Percentiles rank a stretch among this genome's conserved stretches.
Conservation (phyloP, 371 early-diverging fungal genomes). For the Haplosporangium sp. region DNA sequence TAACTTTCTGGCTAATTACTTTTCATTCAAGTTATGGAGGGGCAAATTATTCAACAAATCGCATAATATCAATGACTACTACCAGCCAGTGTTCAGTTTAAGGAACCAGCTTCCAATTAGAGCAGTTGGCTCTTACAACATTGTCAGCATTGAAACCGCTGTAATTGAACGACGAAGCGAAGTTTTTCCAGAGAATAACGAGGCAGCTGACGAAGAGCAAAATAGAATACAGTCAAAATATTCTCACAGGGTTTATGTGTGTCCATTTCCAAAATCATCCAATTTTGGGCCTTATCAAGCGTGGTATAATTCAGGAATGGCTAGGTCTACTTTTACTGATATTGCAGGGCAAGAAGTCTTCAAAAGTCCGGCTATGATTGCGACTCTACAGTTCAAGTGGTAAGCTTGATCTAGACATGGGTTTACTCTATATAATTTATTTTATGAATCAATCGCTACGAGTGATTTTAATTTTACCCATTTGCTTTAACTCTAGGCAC, state of each 20-base stretch:
- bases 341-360: slow-evolving; percentile 49
- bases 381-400: slow-evolving; percentile 49
- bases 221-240: slow-evolving; percentile 7
- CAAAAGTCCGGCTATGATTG: slow-evolving; percentile 51
- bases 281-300: slow-evolving; percentile 18
- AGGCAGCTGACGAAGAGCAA: slow-evolving; percentile 15
- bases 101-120: slow-evolving; percentile 40
- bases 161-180: slow-evolving; percentile 8
- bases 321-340: slow-evolving; percentile 24
- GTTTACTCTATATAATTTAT: too few relatives aligned
- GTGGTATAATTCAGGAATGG: slow-evolving; percentile 7
- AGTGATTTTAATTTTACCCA: too few relatives aligned
- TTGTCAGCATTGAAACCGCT: slow-evolving; percentile 19
- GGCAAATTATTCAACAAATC: slow-evolving; percentile 16
- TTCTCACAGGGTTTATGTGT: slow-evolving; percentile 44
- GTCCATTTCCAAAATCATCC: slow-evolving; percentile 46
- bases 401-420: background rate
- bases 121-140: slow-evolving; percentile 5
- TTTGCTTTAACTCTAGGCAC: slow-evolving; percentile 20
- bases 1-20: slow-evolving; percentile 16
- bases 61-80: slow-evolving; percentile 38
- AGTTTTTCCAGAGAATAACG: slow-evolving; percentile 23
- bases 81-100: slow-evolving; percentile 37
- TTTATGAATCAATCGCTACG: too few relatives aligned
- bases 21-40: slow-evolving; percentile 15